A percentile compares a stretch with the other conserved stretches of the same genome.
phyloP scores from a whole-genome alignment of 78 protist species.

The Guillardia theta region DNA sequence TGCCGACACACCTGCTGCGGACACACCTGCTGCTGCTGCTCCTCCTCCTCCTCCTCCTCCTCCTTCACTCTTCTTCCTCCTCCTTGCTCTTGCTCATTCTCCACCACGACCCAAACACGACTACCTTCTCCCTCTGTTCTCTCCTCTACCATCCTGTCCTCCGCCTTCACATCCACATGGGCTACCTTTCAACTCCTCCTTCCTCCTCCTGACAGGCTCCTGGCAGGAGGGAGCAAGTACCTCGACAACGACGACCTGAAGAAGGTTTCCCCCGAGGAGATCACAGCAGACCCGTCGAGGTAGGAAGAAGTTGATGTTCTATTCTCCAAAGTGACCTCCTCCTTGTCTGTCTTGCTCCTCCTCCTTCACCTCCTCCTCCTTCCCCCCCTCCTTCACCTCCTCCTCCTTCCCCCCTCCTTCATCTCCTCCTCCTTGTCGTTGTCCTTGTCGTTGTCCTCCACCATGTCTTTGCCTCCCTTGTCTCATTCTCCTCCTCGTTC shows the following conservation, averaged over 20 bases:
- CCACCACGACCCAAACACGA: too few species aligned
- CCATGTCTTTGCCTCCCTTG: background rate
- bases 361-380: background rate
- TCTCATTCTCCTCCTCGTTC: background rate
- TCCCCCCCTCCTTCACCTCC: background rate
- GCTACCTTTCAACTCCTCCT: too few species aligned
- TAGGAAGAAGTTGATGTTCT: too few species aligned
- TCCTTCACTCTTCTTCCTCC: too few species aligned
- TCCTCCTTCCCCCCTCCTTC: background rate
- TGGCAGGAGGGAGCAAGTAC: slow-evolving; percentile 42
- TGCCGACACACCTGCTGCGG: too few species aligned
- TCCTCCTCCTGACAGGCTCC: too few species aligned
- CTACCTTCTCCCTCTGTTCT: too few species aligned
- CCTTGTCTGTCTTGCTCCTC: background rate
- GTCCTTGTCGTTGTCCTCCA: background rate
- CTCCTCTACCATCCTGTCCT: too few species aligned
- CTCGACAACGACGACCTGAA: background rate
- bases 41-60: too few species aligned
- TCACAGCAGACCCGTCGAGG: background rate
- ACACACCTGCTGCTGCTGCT: too few species aligned
- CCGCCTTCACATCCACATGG: too few species aligned
- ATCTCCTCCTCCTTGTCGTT: background rate
- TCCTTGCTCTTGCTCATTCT: too few species aligned
- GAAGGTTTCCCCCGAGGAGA: background rate
- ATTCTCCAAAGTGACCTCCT: background rate